Percentiles rank a stretch among this genome's conserved stretches.
These are phyloP conservation scores for Cadophora sp. DNA, from an alignment of 2,329 filamentous ascomycete species.

Conservation along the genomic window DNA sequence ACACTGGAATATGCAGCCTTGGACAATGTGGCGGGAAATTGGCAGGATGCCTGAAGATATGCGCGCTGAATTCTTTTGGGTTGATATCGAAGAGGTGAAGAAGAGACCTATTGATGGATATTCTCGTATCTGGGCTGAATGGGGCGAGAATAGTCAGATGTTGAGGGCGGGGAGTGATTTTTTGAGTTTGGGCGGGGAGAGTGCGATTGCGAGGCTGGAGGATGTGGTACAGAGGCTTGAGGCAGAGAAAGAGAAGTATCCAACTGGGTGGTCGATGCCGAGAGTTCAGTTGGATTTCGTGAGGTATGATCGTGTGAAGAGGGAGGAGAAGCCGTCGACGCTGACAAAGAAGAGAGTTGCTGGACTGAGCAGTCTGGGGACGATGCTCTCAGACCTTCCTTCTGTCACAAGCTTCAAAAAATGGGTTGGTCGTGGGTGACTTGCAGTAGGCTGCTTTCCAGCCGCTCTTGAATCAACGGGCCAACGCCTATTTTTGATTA, in stretches of 20 bases:
- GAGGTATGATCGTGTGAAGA: not conserved
- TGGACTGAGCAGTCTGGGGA: not conserved
- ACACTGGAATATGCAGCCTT: not conserved
- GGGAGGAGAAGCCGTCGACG: not conserved
- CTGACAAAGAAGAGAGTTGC: not conserved
- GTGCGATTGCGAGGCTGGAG: not conserved
- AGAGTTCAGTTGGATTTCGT: not conserved
- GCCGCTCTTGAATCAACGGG: not conserved
- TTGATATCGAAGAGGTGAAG: conserved; percentile 8
- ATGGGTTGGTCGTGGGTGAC: not conserved
- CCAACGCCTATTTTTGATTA: not conserved
- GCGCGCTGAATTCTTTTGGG: not conserved
- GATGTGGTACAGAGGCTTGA: not conserved
- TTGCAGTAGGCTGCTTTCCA: not conserved
- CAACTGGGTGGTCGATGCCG: not conserved
- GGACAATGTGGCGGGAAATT: not conserved
- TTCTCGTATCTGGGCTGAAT: not conserved
- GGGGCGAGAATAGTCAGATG: conserved; percentile 2
- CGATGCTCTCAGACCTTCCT: not conserved
- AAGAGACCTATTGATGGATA: not conserved
- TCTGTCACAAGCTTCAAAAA: not conserved
- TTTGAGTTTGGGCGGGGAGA: conserved; percentile 1
- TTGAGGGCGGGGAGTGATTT: not conserved
- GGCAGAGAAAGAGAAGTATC: not conserved
- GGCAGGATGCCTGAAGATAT: not conserved